A percentile compares a stretch with the other conserved stretches of the same genome.
phyloP scores from a whole-genome alignment of 2,329 filamentous ascomycete genomes.

The Hirsutella thompsonii region DNA sequence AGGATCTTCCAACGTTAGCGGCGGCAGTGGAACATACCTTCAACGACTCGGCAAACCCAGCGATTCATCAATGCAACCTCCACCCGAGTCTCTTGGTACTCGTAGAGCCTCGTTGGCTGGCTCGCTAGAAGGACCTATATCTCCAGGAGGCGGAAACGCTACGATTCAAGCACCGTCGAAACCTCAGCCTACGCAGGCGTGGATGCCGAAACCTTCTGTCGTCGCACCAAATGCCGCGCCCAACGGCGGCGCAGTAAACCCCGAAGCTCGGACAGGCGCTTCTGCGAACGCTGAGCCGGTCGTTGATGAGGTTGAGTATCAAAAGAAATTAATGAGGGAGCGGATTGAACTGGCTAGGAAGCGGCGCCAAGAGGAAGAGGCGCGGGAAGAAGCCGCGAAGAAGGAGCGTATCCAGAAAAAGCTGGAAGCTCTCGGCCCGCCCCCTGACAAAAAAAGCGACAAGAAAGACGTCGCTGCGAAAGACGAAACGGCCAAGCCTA shows the following conservation, averaged over 20 bases:
- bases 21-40: slow-evolving; percentile 60
- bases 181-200: slow-evolving; percentile 12
- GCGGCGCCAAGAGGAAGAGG: slow-evolving; percentile 54
- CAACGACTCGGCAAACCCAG: slow-evolving; percentile 38
- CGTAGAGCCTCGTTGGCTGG: slow-evolving; percentile 36
- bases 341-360: slow-evolving; percentile 57
- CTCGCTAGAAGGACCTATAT: slow-evolving; percentile 36
- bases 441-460: slow-evolving; percentile 44
- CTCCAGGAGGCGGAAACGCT: slow-evolving; percentile 20
- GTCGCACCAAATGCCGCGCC: slow-evolving; percentile 25
- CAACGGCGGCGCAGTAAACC: slow-evolving; percentile 14
- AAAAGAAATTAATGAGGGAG: slow-evolving; percentile 62
- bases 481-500: slow-evolving; percentile 24
- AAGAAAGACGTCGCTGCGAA: slow-evolving; percentile 34
- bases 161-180: slow-evolving; percentile 14
- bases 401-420: slow-evolving; percentile 61
- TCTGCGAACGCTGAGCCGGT: slow-evolving; percentile 19
- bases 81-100: slow-evolving; percentile 27
- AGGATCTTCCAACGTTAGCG: slow-evolving; percentile 84
- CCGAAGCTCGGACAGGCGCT: slow-evolving; percentile 17
- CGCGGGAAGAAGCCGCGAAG: slow-evolving; percentile 57
- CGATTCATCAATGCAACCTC: slow-evolving; percentile 27
- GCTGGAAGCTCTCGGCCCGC: slow-evolving; percentile 55
- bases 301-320: slow-evolving; percentile 47
- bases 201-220: slow-evolving; percentile 28